phyloP scores from a whole-genome alignment of 805 yeast genomes.

The Cyberlindnera nakhonratchasimensis region DNA sequence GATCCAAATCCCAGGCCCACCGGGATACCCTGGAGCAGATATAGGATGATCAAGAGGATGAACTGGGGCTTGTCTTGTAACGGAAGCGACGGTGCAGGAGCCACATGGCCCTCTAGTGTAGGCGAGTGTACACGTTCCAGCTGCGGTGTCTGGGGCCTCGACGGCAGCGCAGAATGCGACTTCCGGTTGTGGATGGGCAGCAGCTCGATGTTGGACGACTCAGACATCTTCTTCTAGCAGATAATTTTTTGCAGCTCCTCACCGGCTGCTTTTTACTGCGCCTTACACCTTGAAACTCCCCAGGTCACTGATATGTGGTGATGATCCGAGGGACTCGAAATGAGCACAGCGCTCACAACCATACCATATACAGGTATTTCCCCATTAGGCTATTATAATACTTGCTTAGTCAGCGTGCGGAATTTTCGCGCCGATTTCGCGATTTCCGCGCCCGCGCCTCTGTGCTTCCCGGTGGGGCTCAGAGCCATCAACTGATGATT shows the following conservation, averaged over 20 bases:
- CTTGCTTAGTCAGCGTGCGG: too few species aligned
- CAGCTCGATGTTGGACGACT: conserved; percentile 18
- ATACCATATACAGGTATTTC: background rate
- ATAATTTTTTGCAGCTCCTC: too few species aligned
- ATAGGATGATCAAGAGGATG: conserved; percentile 64
- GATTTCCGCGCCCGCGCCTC: too few species aligned
- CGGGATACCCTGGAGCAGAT: conserved; percentile 92
- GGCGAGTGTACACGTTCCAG: too few species aligned
- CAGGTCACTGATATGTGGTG: too few species aligned
- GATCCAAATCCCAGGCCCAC: conserved; percentile 95
- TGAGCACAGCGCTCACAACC: background rate
- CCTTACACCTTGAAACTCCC: too few species aligned
- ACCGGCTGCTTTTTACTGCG: too few species aligned
- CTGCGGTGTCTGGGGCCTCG: conserved; percentile 13
- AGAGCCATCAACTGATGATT: conserved; percentile 5
- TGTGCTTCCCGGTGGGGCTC: too few species aligned
- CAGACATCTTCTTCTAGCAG: conserved; percentile 5
- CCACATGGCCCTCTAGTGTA: too few species aligned
- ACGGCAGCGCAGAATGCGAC: conserved; percentile 14
- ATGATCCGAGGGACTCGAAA: background rate
- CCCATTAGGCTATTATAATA: background rate
- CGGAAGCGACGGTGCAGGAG: conserved; percentile 25
- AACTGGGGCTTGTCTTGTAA: conserved; percentile 70
- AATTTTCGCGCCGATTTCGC: background rate
- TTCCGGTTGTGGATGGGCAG: conserved; percentile 23